Base-by-base conservation (phyloP, 768 basidiomycete species). In the Suillus fuscotomentosus region DNA sequence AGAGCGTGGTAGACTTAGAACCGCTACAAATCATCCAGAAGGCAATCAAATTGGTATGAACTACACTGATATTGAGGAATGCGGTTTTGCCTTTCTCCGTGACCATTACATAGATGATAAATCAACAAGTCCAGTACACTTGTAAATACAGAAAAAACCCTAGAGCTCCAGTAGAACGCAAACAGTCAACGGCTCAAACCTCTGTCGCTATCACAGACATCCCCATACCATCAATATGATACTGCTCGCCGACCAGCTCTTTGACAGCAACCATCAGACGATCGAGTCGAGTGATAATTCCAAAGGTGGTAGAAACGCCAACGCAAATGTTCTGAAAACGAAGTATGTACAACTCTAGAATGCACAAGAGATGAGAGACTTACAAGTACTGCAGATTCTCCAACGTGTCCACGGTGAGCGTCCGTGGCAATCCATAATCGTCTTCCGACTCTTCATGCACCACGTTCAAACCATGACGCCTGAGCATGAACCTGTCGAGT, bases 231-330 rank as follows among this genome's bases (percentile, higher is more conserved):
- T 88, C 84, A n/a, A 94, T 90, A 71, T 94, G 90, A 72, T 90
- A 93, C 68, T 91, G 89, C 72, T 95, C 93, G 2, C 93, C 93
- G 1, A 95, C 91, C 53, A 95, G 79, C 74, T 94, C 91, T 72
- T 95, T 95, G 17, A 87, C 85, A 3, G 91, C 91, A 3, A 93
- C 71, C 87, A 95, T 91, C 63, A 95, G 75, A 60, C 85, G 79
- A 71, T 95, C 94, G 14, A 95, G 77, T 11, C 91, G 83, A 7
- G 83, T 83, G n/a, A 95, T 78, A 47, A 95, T 84, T 0, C 83
- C 82, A 67, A 84, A 90, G 0, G 88, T 80, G 1, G 88, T 89
- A 1, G 90, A 84, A 24, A 90, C 86, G 9, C 89, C 91, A 11
- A 91, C 90, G 60, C 86, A 89, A 90, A 91, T 67, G 79, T 86